Conservation (phyloP, 306 rosid genomes). For the Cajanus cajan region DNA sequence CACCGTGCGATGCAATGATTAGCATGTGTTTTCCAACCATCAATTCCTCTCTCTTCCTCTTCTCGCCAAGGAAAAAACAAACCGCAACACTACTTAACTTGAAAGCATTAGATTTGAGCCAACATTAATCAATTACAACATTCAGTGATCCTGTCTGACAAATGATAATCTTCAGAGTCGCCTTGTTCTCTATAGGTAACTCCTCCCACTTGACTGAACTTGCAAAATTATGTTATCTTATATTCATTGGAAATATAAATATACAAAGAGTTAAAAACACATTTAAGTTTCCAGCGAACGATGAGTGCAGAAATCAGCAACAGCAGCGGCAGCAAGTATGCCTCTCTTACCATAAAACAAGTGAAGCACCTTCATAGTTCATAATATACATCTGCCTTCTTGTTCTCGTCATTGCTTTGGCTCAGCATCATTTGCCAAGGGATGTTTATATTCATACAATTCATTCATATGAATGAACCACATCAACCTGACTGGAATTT, state of each 20-base stretch:
- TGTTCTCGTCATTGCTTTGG: not conserved
- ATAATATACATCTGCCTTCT: not conserved
- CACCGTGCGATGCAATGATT: too few relatives aligned
- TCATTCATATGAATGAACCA: slow-evolving; percentile 2
- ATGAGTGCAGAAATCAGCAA: not conserved
- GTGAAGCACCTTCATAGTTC: slow-evolving; percentile 7
- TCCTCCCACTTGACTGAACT: not conserved
- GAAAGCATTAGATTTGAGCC: not conserved
- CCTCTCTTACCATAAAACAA: slow-evolving; percentile 3
- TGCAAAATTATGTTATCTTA: not conserved
- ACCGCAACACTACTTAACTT: not conserved
- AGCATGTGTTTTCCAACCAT: not conserved
- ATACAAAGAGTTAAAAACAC: not conserved
- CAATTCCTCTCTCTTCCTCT: not conserved
- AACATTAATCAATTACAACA: not conserved
- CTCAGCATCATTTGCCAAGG: not conserved
- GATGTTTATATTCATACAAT: slow-evolving; percentile 19
- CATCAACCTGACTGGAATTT: slow-evolving; percentile 26
- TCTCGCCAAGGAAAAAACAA: not conserved
- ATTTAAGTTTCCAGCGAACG: not conserved
- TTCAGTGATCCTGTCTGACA: not conserved
- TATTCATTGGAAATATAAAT: not conserved
- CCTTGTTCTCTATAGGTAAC: not conserved
- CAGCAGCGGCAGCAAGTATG: not conserved
- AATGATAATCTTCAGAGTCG: not conserved